Percentiles rank a stretch among this genome's conserved stretches.
These are phyloP conservation scores for Abrus pulchellus DNA, from an alignment of 306 rosid genomes.

Conservation along the genomic window DNA sequence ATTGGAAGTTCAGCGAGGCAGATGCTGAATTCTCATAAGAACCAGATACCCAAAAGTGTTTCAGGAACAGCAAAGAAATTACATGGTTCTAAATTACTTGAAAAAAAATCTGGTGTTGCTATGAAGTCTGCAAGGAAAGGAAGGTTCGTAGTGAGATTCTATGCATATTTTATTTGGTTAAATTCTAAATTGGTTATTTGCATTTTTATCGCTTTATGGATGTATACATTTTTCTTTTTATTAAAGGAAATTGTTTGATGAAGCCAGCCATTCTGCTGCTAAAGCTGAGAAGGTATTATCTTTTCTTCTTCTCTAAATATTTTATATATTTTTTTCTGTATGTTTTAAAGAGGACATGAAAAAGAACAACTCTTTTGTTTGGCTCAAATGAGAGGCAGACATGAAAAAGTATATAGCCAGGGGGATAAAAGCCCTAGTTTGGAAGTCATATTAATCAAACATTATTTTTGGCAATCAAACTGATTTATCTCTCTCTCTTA, in stretches of 20 bases:
- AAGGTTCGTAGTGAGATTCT: conserved; percentile 61
- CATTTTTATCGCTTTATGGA: background rate
- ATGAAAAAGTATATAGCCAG: conserved; percentile 6
- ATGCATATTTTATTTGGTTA: conserved; percentile 29
- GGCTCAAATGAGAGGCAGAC: conserved; percentile 3
- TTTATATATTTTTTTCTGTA: background rate
- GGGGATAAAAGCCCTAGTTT: conserved; percentile 17
- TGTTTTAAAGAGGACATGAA: background rate
- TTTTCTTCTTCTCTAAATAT: conserved; percentile 17
- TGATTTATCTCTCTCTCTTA: background rate
- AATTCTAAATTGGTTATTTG: conserved; percentile 7
- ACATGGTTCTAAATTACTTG: conserved; percentile 51
- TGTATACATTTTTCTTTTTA: conserved; percentile 5
- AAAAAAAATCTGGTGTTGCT: conserved; percentile 57
- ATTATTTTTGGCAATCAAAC: background rate
- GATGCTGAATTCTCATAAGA: conserved; percentile 47
- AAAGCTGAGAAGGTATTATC: conserved; percentile 69
- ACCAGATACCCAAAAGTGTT: conserved; percentile 55
- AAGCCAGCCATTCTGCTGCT: conserved; percentile 52
- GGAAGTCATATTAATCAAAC: conserved; percentile 27
- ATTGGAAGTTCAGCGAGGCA: conserved; percentile 49
- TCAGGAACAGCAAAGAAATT: conserved; percentile 57
- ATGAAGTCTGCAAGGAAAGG: conserved; percentile 55
- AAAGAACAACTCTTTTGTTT: conserved; percentile 16
- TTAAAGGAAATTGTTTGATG: conserved; percentile 80